Percentiles rank a stretch among this genome's conserved stretches.
Evolutionary conservation across 257 asterid species (phyloP).

Genomic region (Capsicum pubescens): DNA sequence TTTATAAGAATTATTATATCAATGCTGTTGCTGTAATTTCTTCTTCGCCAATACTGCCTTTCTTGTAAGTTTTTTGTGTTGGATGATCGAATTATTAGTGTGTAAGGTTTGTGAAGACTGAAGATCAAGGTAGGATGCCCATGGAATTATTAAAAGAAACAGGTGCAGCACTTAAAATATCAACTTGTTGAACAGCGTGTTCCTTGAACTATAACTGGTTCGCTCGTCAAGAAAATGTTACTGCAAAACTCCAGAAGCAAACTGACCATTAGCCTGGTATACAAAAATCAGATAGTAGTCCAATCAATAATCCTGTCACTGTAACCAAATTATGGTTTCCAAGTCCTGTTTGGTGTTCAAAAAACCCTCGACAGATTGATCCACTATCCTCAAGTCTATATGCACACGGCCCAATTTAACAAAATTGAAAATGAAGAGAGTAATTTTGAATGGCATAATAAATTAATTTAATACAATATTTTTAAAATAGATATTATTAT

Average conservation of each 20-base stretch:
- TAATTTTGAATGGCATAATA: neutral
- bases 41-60: neutral
- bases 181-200: neutral
- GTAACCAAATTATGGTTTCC: slow-evolving; percentile 6
- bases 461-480: neutral
- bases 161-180: slow-evolving; percentile 1
- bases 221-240: neutral
- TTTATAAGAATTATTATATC: neutral
- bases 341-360: slow-evolving; percentile 12
- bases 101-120: neutral
- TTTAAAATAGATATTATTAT: neutral
- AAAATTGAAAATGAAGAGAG: slow-evolving; percentile 1
- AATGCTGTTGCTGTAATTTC: neutral
- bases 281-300: slow-evolving; percentile 6
- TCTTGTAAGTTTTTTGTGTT: neutral
- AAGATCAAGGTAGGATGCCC: neutral
- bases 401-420: neutral
- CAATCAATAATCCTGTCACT: neutral
- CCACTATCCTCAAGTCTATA: neutral
- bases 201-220: neutral
- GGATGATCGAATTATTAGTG: neutral
- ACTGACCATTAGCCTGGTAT: slow-evolving; percentile 9
- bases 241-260: slow-evolving; percentile 11
- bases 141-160: neutral
- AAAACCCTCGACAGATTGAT: neutral